Base-by-base conservation (phyloP, 768 basidiomycete genomes). In the Termitomyces sp. region DNA sequence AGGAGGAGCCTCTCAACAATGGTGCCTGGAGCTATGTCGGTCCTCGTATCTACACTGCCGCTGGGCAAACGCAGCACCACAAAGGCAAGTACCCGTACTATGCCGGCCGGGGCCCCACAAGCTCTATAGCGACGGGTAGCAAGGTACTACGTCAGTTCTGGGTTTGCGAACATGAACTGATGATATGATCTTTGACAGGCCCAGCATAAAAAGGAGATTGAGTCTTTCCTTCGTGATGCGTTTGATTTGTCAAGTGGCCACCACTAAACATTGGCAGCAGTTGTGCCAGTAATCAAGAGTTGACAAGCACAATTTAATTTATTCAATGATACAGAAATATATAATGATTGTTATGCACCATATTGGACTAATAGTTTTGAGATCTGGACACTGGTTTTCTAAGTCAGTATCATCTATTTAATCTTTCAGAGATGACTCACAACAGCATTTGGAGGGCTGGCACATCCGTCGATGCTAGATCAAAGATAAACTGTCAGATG, bases 21-120 rank as follows among this genome's bases (percentile, higher is more conserved):
- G 97, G 97, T 64, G 87, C 93, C 2, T 99, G 97, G 97, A 92
- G 89, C 42, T 97, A 99, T 68, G 86, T 97, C 58, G 95, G 91
- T 26, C 91, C 95, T 46, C 86, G 95, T 55, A 87, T 98, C 67
- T 87, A 90, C 71, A 98, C 96, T 45, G 94, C 96, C n/a, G 88
- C 91, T 47, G 86, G 88, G 65, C 81, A 92, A 76, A 96, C 95
- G 5, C 79, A 90, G 71, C 82, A 97, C 74, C 97, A 99, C 77
- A 86, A 86, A 74, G 86, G 86, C 70, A 95, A 95, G 74, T 92
- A 93, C 69, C 91, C 95, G 12, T 79, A 79, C 68, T 97, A 97
- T 68, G 96, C 95, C 40, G 95, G 97, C 18, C 86, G 97, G 56
- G 89, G 86, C 57, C 97, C 97, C 0, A 93, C 90, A 4, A 88